Evolutionary conservation across 768 basidiomycete genomes (phyloP).

Genomic region (Leccinum aurantiacum): DNA sequence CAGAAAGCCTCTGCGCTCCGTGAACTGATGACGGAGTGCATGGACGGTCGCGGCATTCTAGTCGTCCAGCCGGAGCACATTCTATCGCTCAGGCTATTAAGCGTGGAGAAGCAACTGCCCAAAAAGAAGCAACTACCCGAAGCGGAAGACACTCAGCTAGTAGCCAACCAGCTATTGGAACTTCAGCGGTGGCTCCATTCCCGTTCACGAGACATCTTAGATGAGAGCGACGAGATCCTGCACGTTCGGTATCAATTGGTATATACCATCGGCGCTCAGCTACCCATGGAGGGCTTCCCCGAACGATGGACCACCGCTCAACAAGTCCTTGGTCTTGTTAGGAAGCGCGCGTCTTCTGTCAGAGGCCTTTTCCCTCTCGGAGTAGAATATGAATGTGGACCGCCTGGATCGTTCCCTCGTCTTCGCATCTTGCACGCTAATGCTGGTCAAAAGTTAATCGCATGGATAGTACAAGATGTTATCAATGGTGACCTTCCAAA

Average conservation of each 20-base stretch:
- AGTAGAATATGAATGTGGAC: slow-evolving; percentile 9
- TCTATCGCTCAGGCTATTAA: not conserved
- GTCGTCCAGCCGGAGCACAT: slow-evolving; percentile 37
- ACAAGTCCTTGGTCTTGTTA: not conserved
- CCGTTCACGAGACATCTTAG: slow-evolving; percentile 5
- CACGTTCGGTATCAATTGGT: slow-evolving; percentile 48
- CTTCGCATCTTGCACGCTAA: slow-evolving; percentile 17
- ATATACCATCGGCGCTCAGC: slow-evolving; percentile 40
- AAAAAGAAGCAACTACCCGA: no score
- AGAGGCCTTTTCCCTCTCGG: slow-evolving; percentile 7
- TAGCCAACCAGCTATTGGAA: slow-evolving; percentile 21
- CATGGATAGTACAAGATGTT: not conserved
- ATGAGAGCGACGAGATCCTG: slow-evolving; percentile 38
- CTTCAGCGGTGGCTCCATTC: slow-evolving; percentile 23
- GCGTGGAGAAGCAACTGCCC: slow-evolving; percentile 12
- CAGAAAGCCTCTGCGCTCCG: not conserved
- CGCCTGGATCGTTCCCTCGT: slow-evolving; percentile 9
- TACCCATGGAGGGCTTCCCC: not conserved
- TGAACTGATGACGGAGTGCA: slow-evolving; percentile 31
- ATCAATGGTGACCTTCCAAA: not conserved
- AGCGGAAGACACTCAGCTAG: slow-evolving; percentile 14
- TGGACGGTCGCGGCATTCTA: slow-evolving; percentile 38
- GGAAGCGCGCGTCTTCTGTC: not conserved
- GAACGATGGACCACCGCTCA: not conserved
- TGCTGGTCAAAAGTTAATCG: slow-evolving; percentile 9